These are phyloP conservation scores for Aspergillus cristatus DNA, from an alignment of 495 filamentous ascomycete genomes.

Conservation along the genomic window DNA sequence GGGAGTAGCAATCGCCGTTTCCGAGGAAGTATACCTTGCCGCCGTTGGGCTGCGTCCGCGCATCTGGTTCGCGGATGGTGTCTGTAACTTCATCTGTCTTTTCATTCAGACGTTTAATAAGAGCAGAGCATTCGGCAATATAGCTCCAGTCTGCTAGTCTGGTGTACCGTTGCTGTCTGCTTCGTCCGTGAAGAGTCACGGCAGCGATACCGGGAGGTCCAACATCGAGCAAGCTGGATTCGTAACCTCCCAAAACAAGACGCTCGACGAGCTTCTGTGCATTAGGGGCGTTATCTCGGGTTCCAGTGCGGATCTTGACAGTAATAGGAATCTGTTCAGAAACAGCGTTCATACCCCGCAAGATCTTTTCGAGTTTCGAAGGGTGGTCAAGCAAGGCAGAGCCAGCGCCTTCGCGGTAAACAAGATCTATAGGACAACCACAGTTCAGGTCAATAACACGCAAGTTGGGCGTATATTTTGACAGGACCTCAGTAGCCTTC, in stretches of 20 bases:
- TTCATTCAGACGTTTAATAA: constrained; percentile 69
- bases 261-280: constrained; percentile 73
- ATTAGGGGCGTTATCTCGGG: constrained; percentile 66
- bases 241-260: constrained; percentile 67
- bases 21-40: constrained; percentile 79
- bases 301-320: constrained; percentile 89
- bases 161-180: constrained; percentile 89
- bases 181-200: constrained; percentile 88
- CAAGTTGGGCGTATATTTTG: constrained; percentile 64
- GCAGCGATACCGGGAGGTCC: constrained; percentile 78
- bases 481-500: constrained; percentile 76
- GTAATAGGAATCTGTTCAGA: constrained; percentile 82
- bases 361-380: constrained; percentile 79
- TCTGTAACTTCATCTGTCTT: constrained; percentile 55
- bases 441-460: constrained; percentile 92
- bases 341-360: constrained; percentile 90
- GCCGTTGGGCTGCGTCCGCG: constrained; percentile 49
- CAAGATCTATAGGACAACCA: constrained; percentile 90
- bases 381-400: constrained; percentile 86
- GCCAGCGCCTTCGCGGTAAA: constrained; percentile 77
- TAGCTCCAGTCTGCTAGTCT: constrained; percentile 84
- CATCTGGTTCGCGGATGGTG: constrained; percentile 68
- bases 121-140: constrained; percentile 77
- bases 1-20: constrained; percentile 93
- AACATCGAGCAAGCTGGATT: constrained; percentile 46